Percentiles rank a stretch among this genome's conserved stretches.
phyloP scores from a whole-genome alignment of 225 moss, liverwort and hornwort species.

The Anthoceros angustus region DNA sequence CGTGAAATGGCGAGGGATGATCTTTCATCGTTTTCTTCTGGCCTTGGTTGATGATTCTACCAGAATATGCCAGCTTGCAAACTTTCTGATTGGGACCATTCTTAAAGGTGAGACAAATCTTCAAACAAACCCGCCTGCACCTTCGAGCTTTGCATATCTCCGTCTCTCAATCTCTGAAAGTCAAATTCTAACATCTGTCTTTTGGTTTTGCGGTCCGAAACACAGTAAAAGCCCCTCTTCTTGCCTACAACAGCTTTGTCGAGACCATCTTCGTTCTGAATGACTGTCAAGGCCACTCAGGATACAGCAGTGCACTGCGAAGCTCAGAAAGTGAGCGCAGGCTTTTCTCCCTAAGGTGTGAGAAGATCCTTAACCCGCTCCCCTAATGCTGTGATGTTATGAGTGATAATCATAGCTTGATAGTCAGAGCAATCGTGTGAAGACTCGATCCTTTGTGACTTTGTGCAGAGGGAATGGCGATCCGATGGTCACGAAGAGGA shows the following conservation, averaged over 20 bases:
- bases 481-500: constrained; percentile 21
- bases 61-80: constrained; percentile 34
- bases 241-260: constrained; percentile 52
- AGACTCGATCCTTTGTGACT: neutral
- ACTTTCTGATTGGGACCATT: constrained; percentile 24
- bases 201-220: neutral
- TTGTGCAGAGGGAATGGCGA: constrained; percentile 25
- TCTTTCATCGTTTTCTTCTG: constrained; percentile 43
- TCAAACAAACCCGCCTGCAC: neutral
- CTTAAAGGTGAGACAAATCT: constrained; percentile 25
- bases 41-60: constrained; percentile 39
- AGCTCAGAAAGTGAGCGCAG: constrained; percentile 25
- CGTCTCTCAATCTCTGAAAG: neutral
- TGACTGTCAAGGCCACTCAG: constrained; percentile 30
- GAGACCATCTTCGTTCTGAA: constrained; percentile 43
- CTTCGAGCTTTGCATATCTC: neutral
- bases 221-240: constrained; percentile 39
- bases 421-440: neutral
- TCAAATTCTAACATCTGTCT: constrained; percentile 5
- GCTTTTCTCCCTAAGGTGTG: constrained; percentile 31
- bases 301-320: constrained; percentile 23
- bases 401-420: neutral
- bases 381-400: neutral
- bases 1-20: constrained; percentile 38
- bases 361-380: neutral